Evolutionary conservation across 164 flowering plant genomes (phyloP), one percentile per base, ranked within the genome.

Genomic region (Vitis amurensis): DNA sequence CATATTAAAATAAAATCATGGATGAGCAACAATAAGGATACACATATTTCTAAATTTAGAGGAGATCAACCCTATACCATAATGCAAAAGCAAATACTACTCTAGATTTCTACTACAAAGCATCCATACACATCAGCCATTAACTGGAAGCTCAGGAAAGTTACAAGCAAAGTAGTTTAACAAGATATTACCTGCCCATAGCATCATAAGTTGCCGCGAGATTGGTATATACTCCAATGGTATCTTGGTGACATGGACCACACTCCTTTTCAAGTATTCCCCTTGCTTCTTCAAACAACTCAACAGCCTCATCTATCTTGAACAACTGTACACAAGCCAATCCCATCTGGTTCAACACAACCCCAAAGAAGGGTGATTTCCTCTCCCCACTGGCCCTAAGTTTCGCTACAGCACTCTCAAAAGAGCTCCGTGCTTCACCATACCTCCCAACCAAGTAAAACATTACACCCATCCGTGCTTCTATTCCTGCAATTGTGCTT

Each of bases 191-290:
- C 99, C 99, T 93, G 69, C 98, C 99, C 92, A 89, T 83, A 59
- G 99, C 99, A 81, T 93, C 99, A 84, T 93, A 95, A 47, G 95
- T 91, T 19, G 97, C 98, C 0, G 98, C 99, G 44, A 95, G 98
- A 79, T 93, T 95, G 83, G 97, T 88, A 67, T 91, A 93, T 12
- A 93, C 90, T 48, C 98, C 98, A 69, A 95, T 87, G 0, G 98
- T 90, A 75, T 95, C 99, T 71, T 88, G 97, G 74, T 95, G 97
- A 68, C 89, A 90, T 4, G 92, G 84, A 9, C 97, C 97, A 74
- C 93, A 90, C 73, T 91, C 97, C 76, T 87, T 87, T 74, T 93
- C 97, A 61, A 95, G 77, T 66, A 93, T 86, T 49, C 72, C 90
- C 71, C 93, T 86, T 16, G 98, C 97, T 76, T 91, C 97, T 82